Evolutionary conservation across 2,329 filamentous ascomycete species (phyloP).

Genomic region (Curvularia lunata): DNA sequence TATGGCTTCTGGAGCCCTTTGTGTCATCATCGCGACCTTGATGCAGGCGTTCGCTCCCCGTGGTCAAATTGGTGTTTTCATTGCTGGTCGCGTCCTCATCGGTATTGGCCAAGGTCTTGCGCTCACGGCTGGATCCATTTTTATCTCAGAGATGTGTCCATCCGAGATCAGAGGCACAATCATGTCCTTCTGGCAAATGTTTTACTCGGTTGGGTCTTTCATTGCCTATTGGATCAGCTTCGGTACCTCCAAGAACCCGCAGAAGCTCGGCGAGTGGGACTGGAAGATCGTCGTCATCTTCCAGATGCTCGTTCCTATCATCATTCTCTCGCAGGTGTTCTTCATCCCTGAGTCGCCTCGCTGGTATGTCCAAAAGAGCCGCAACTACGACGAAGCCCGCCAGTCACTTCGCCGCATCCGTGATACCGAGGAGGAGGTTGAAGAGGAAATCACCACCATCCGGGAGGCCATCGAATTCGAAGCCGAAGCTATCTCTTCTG

Average conservation of each 20-base stretch:
- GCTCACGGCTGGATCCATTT: conserved; percentile 70
- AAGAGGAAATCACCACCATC: conserved; percentile 69
- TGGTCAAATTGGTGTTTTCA: conserved; percentile 67
- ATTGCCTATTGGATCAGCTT: conserved; percentile 70
- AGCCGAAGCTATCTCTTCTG: conserved; percentile 69
- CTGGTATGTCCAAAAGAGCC: conserved; percentile 69
- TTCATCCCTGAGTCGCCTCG: conserved; percentile 72
- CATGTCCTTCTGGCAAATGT: conserved; percentile 74
- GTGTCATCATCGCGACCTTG: conserved; percentile 72
- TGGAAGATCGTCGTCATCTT: conserved; percentile 77
- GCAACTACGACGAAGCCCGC: conserved; percentile 66
- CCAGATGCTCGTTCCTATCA: conserved; percentile 69
- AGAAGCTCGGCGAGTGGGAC: conserved; percentile 70
- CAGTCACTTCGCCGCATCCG: conserved; percentile 65
- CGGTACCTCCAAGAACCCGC: conserved; percentile 63
- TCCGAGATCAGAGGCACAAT: conserved; percentile 69
- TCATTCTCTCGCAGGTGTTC: conserved; percentile 65
- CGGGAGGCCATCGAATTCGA: conserved; percentile 74
- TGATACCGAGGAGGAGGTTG: conserved; percentile 68
- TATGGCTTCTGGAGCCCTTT: conserved; percentile 68
- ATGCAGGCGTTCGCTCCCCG: conserved; percentile 70
- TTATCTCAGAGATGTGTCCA: conserved; percentile 72
- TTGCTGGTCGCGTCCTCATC: conserved; percentile 71
- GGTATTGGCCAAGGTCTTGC: conserved; percentile 74
- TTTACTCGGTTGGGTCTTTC: conserved; percentile 69